Conservation (phyloP, 2,329 filamentous ascomycete species). For the Drechslerella dactyloides region DNA sequence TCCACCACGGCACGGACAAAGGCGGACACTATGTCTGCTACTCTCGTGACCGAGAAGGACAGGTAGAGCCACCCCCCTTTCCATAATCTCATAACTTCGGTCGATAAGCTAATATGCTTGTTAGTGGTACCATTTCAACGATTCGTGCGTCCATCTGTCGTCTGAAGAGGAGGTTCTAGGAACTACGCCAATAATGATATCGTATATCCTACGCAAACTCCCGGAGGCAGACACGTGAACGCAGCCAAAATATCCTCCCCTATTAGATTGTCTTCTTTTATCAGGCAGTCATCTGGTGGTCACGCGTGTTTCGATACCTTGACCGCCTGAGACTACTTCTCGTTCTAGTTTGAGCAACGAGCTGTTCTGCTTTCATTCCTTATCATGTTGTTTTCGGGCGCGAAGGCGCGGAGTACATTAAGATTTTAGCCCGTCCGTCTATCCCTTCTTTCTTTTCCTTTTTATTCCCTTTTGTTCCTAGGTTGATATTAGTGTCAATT, state of each 20-base stretch:
- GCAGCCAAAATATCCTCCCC: not conserved
- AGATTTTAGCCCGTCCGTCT: no score
- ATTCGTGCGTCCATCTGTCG: slow-evolving; percentile 32
- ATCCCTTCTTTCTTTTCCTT: no score
- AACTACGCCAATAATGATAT: slow-evolving; percentile 46
- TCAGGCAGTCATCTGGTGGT: not conserved
- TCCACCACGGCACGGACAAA: slow-evolving; percentile 37
- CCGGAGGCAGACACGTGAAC: slow-evolving; percentile 29
- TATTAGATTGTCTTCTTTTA: not conserved
- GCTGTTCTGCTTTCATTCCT: no score
- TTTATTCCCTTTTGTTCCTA: no score
- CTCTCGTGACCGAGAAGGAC: slow-evolving; percentile 38
- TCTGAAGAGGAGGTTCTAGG: slow-evolving; percentile 34
- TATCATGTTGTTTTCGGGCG: no score
- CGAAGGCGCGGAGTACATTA: no score
- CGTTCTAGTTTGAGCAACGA: no score
- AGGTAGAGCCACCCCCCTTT: slow-evolving; percentile 10
- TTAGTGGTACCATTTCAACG: slow-evolving; percentile 49
- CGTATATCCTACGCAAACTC: slow-evolving; percentile 46
- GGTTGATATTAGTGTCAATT: no score
- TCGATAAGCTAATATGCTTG: not conserved
- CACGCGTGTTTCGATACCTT: not conserved
- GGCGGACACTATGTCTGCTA: slow-evolving; percentile 49
- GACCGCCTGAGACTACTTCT: no score
- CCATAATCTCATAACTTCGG: not conserved